Conservation (phyloP, 1,139 yeast species). For the Geotrichum aggregatum region DNA sequence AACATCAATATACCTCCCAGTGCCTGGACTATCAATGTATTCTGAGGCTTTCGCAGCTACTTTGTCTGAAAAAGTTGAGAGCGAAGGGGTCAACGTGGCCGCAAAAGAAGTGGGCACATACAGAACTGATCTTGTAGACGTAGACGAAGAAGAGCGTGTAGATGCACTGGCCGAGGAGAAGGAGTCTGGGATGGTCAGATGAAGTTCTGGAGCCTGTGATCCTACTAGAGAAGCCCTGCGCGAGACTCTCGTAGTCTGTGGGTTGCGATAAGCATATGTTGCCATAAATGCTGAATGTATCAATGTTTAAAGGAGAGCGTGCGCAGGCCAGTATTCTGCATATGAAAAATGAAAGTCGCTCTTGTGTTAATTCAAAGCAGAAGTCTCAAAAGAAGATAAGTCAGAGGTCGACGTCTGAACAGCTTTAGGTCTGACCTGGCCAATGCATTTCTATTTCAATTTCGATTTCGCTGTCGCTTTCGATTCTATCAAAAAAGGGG, state of each 20-base stretch:
- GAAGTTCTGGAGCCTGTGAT: conserved; percentile 7
- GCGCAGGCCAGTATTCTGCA: too few species aligned
- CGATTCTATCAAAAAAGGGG: too few species aligned
- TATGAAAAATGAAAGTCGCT: too few species aligned
- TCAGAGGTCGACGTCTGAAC: too few species aligned
- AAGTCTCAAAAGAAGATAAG: too few species aligned
- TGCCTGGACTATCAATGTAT: conserved; percentile 1
- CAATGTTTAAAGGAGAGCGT: too few species aligned
- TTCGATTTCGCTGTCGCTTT: too few species aligned
- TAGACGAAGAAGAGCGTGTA: neutral
- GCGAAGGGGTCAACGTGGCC: neutral
- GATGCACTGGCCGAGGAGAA: conserved; percentile 1
- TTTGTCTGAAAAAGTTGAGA: conserved; percentile 1
- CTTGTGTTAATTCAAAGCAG: too few species aligned
- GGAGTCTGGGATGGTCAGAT: conserved; percentile 10
- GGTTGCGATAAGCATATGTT: conserved; percentile 6
- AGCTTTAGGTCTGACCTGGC: too few species aligned
- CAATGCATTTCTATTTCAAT: too few species aligned
- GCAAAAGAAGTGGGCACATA: neutral
- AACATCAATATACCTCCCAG: neutral
- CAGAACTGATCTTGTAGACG: neutral
- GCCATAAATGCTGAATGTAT: neutral
- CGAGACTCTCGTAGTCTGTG: conserved; percentile 16
- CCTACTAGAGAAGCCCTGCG: conserved; percentile 12
- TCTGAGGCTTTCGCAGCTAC: neutral